A percentile compares a stretch with the other conserved stretches of the same genome.
phyloP scores from a whole-genome alignment of 352 stramenopile genomes.

The Detonula confervacea region DNA sequence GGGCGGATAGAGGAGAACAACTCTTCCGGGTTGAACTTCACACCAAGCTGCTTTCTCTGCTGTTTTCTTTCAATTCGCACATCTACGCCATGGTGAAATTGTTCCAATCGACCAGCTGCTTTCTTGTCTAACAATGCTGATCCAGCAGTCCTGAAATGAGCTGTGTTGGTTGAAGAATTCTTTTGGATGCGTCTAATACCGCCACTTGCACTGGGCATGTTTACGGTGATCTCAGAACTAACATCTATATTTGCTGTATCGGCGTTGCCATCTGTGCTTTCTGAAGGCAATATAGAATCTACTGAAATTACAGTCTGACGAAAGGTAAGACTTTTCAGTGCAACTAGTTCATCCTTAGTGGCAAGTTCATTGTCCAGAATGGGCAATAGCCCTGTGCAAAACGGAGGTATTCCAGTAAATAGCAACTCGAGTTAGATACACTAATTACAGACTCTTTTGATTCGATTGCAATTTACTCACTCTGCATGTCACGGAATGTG shows the following conservation, averaged over 20 bases:
- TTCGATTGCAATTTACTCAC: background rate
- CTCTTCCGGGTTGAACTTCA: slow-evolving; percentile 40
- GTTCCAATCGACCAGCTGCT: background rate
- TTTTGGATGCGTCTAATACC: slow-evolving; percentile 29
- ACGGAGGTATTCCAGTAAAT: too few species aligned
- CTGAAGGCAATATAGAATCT: slow-evolving; percentile 11
- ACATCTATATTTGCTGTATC: slow-evolving; percentile 20
- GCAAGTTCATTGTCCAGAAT: slow-evolving; percentile 57
- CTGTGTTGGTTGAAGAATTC: slow-evolving; percentile 25
- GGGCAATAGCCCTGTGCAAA: slow-evolving; percentile 39
- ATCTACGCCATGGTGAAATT: slow-evolving; percentile 18
- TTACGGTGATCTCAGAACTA: slow-evolving; percentile 40
- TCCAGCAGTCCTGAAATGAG: slow-evolving; percentile 29
- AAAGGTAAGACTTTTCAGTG: slow-evolving; percentile 62
- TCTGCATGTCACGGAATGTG: slow-evolving; percentile 57
- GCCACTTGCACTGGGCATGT: slow-evolving; percentile 13
- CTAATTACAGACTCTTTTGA: background rate
- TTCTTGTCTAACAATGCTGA: slow-evolving; percentile 15
- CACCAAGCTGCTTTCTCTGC: background rate
- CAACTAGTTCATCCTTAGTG: slow-evolving; percentile 62
- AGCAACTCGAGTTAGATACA: background rate
- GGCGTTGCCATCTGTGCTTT: slow-evolving; percentile 1
- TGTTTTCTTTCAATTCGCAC: background rate
- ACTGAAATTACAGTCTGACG: slow-evolving; percentile 34
- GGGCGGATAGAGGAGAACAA: slow-evolving; percentile 42